These are phyloP conservation scores for Onygenales sp. DNA, from an alignment of 2,329 filamentous ascomycete genomes.

Conservation along the genomic window DNA sequence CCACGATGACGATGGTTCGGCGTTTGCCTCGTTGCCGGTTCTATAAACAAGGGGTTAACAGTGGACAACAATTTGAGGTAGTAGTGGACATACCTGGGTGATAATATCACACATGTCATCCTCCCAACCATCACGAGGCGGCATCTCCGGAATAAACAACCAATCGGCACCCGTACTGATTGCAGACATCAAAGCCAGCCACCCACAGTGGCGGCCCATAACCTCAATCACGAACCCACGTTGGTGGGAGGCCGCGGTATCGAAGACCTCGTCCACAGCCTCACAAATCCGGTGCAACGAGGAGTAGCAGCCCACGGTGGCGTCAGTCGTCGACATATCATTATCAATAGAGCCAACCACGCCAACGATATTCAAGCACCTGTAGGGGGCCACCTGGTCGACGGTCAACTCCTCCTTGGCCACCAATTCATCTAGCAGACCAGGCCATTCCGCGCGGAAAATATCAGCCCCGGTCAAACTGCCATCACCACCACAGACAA, in stretches of 20 bases:
- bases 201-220: constrained; percentile 96
- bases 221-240: constrained; percentile 96
- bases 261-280: constrained; percentile 84
- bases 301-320: constrained; percentile 94
- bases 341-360: constrained; percentile 97
- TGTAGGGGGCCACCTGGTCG: constrained; percentile 66
- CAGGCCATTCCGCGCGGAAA: constrained; percentile 87
- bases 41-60: constrained; percentile 34
- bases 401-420: constrained; percentile 58
- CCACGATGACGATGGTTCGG: constrained; percentile 96
- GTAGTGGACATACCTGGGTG: constrained; percentile 45
- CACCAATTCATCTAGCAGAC: constrained; percentile 77
- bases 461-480: constrained; percentile 91
- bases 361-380: constrained; percentile 89
- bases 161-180: constrained; percentile 94
- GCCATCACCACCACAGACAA: constrained; percentile 95
- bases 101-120: constrained; percentile 77
- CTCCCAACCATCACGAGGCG: constrained; percentile 77
- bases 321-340: constrained; percentile 92
- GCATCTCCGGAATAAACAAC: constrained; percentile 92
- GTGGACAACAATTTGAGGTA: background rate
- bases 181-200: constrained; percentile 92
- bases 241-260: constrained; percentile 93
- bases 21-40: constrained; percentile 85
- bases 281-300: constrained; percentile 89